These are phyloP conservation scores for Collybiopsis confluens DNA, from an alignment of 768 basidiomycete genomes.

Conservation along the genomic window DNA sequence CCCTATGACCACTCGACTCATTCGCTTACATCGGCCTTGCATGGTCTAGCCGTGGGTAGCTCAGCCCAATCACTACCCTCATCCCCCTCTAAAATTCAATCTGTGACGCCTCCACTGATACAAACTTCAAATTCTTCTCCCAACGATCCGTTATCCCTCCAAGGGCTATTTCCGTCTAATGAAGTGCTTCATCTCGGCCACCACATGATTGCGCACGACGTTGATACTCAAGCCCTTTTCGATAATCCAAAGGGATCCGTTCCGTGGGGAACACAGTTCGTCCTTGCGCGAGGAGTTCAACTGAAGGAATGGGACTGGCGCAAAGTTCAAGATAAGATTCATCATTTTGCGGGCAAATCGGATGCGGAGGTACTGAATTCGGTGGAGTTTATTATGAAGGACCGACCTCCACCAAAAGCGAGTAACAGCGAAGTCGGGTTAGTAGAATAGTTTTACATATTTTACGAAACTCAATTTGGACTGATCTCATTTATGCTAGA, in stretches of 20 bases:
- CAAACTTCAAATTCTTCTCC: too few relatives aligned
- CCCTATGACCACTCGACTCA: too few relatives aligned
- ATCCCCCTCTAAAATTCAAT: too few relatives aligned
- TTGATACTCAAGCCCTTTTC: constrained; percentile 27
- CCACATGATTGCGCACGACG: constrained; percentile 32
- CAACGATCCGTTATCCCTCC: too few relatives aligned
- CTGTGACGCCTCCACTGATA: too few relatives aligned
- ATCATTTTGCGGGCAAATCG: constrained; percentile 21
- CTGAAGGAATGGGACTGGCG: constrained; percentile 37
- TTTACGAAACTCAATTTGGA: too few relatives aligned
- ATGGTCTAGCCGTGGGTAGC: too few relatives aligned
- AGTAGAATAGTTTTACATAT: too few relatives aligned
- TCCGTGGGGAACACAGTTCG: constrained; percentile 44
- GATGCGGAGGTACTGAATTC: constrained; percentile 27
- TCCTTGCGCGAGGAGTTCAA: constrained; percentile 40
- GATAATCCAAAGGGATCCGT: constrained; percentile 27
- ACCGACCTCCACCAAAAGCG: constrained; percentile 7
- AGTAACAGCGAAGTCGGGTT: constrained; percentile 19
- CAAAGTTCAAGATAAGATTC: constrained; percentile 26
- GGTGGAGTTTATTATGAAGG: constrained; percentile 30
- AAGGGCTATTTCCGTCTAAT: neutral
- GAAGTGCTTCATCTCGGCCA: neutral
- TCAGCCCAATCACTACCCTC: too few relatives aligned
- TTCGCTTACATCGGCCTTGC: too few relatives aligned
- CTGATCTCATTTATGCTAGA: constrained; percentile 28